Evolutionary conservation across 257 asterid genomes (phyloP).

Genomic region (Petunia secreta): DNA sequence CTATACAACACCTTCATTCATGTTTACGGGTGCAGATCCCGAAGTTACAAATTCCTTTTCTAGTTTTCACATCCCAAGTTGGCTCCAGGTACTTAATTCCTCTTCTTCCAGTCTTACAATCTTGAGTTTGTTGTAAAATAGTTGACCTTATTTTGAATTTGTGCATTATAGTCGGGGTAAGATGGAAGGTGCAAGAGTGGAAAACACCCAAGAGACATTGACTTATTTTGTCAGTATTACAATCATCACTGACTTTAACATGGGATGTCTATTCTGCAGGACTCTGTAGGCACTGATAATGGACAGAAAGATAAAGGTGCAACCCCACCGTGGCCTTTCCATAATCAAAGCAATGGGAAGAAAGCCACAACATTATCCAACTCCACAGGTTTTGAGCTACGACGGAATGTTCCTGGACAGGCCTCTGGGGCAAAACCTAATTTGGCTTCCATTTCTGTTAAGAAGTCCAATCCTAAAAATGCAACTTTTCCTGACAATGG

Average conservation of each 20-base stretch:
- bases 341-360: conserved; percentile 48
- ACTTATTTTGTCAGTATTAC: not conserved
- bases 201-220: not conserved
- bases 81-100: conserved; percentile 53
- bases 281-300: conserved; percentile 33
- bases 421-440: conserved; percentile 50
- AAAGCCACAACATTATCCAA: conserved; percentile 32
- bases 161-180: not conserved
- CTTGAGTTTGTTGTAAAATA: conserved; percentile 16
- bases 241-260: not conserved
- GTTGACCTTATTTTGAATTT: not conserved
- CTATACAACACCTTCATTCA: conserved; percentile 36
- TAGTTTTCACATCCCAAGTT: conserved; percentile 40
- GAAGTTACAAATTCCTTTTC: conserved; percentile 30
- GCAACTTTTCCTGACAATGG: conserved; percentile 53
- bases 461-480: conserved; percentile 44
- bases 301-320: conserved; percentile 36
- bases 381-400: conserved; percentile 37
- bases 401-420: conserved; percentile 41
- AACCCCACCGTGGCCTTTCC: conserved; percentile 31
- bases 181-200: conserved; percentile 14
- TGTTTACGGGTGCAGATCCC: conserved; percentile 34
- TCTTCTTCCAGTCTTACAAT: not conserved
- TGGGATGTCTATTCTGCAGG: conserved; percentile 44
- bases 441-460: conserved; percentile 55